These are phyloP conservation scores for Umbelopsis isabellina DNA, from an alignment of 192 early-diverging fungal species.

Conservation along the genomic window DNA sequence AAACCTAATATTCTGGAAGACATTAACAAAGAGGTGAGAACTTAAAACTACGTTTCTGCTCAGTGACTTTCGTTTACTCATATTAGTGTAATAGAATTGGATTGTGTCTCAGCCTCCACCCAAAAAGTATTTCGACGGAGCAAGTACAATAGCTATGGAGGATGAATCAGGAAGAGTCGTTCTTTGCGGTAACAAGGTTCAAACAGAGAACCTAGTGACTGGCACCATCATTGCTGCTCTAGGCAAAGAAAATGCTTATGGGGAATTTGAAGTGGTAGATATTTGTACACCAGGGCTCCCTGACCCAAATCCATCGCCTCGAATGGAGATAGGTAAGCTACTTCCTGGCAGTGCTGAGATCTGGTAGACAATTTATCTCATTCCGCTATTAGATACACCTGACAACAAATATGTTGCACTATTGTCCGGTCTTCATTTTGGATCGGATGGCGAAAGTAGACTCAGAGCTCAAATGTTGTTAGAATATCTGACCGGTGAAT, in stretches of 20 bases:
- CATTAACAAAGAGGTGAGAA: constrained; percentile 76
- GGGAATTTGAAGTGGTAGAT: constrained; percentile 86
- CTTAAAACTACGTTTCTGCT: background rate
- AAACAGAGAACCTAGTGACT: constrained; percentile 66
- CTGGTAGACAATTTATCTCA: too few relatives aligned
- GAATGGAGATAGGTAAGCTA: constrained; percentile 40
- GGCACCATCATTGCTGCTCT: constrained; percentile 81
- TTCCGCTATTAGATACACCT: background rate
- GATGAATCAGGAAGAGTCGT: constrained; percentile 92
- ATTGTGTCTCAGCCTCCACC: constrained; percentile 61
- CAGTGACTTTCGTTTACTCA: background rate
- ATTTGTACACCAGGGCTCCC: constrained; percentile 74
- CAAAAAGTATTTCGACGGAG: constrained; percentile 68
- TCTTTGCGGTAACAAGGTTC: constrained; percentile 65
- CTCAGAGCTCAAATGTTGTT: constrained; percentile 72
- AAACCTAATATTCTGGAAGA: constrained; percentile 94
- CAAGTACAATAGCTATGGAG: constrained; percentile 73
- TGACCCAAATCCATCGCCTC: constrained; percentile 48
- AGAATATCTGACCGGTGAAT: constrained; percentile 80
- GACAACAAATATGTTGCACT: constrained; percentile 75
- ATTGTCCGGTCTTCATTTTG: constrained; percentile 80
- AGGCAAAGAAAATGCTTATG: constrained; percentile 73
- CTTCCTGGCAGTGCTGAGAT: background rate
- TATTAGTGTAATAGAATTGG: constrained; percentile 54
- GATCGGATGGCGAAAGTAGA: constrained; percentile 44